Percentiles rank a stretch among this genome's conserved stretches.
These are phyloP conservation scores for Podospora fimiseda DNA, from an alignment of 495 filamentous ascomycete genomes.

Conservation along the genomic window DNA sequence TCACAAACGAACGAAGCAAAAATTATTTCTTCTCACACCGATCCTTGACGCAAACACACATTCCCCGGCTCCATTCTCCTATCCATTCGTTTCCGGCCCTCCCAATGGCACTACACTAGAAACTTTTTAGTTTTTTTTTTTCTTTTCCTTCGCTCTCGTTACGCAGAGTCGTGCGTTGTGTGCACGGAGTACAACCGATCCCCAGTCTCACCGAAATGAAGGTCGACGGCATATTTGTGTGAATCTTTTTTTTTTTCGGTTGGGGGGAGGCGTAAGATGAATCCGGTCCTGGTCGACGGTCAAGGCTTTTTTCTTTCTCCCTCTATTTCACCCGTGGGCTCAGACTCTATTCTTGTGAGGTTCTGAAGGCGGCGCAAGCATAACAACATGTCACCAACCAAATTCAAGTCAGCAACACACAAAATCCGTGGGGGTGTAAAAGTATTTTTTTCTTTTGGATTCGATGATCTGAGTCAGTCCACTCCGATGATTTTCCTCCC, in stretches of 20 bases:
- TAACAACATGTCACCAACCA: background rate
- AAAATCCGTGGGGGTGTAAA: background rate
- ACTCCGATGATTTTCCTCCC: background rate
- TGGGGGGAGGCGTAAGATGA: background rate
- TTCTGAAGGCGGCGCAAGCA: slow-evolving; percentile 5
- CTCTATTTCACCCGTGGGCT: background rate
- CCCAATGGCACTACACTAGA: background rate
- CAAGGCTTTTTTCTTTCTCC: background rate
- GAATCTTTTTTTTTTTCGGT: no score
- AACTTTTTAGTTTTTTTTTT: background rate
- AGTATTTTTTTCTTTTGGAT: background rate
- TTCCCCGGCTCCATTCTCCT: background rate
- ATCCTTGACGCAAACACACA: background rate
- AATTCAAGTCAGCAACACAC: background rate
- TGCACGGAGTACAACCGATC: background rate
- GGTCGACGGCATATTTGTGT: no score
- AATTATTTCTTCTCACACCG: background rate
- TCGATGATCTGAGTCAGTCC: background rate
- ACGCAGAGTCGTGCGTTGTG: background rate
- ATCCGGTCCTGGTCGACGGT: background rate
- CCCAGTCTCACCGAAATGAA: background rate
- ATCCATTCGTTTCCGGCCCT: background rate
- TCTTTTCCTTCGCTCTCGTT: background rate
- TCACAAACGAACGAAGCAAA: no score
- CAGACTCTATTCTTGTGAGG: background rate